Percentiles rank a stretch among this genome's conserved stretches.
phyloP scores from a whole-genome alignment of 2,329 filamentous ascomycete genomes.

The Pseudogymnoascus pannorum region DNA sequence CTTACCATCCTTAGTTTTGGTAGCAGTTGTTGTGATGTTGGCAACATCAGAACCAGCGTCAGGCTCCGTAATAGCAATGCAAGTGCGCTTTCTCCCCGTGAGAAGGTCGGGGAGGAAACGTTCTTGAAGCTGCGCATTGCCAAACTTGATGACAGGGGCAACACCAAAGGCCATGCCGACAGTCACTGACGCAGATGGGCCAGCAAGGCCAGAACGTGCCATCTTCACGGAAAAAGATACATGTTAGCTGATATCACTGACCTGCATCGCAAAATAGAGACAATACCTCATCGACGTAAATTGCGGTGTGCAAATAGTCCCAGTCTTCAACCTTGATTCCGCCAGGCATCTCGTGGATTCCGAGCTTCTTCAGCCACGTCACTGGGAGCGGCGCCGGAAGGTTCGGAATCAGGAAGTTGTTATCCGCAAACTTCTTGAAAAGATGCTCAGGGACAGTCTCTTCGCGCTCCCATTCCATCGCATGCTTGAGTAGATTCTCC shows the following conservation, averaged over 20 bases:
- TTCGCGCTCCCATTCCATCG: conserved; percentile 60
- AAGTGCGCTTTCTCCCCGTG: conserved; percentile 56
- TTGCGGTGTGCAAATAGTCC: conserved; percentile 63
- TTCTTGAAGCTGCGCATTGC: conserved; percentile 23
- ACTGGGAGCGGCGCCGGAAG: conserved; percentile 63
- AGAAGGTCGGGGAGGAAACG: conserved; percentile 62
- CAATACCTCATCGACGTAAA: conserved; percentile 28
- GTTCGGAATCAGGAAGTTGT: conserved; percentile 64
- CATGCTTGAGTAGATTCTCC: conserved; percentile 53
- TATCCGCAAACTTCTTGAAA: conserved; percentile 55
- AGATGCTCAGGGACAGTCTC: conserved; percentile 55
- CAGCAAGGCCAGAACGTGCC: conserved; percentile 51
- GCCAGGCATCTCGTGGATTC: conserved; percentile 59
- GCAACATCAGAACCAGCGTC: conserved; percentile 68
- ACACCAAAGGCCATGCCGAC: conserved; percentile 67
- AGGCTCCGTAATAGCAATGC: conserved; percentile 75
- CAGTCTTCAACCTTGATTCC: conserved; percentile 64
- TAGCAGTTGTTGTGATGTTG: conserved; percentile 62
- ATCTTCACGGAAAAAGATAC: conserved; percentile 59
- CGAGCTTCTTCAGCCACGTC: conserved; percentile 57
- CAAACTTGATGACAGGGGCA: conserved; percentile 31
- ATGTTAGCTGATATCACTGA: background rate
- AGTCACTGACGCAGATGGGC: conserved; percentile 58
- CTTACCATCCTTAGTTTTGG: conserved; percentile 54
- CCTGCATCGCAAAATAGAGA: background rate